These are phyloP conservation scores for Pestalotiopsis sp. DNA, from an alignment of 2,329 filamentous ascomycete species.

Conservation along the genomic window DNA sequence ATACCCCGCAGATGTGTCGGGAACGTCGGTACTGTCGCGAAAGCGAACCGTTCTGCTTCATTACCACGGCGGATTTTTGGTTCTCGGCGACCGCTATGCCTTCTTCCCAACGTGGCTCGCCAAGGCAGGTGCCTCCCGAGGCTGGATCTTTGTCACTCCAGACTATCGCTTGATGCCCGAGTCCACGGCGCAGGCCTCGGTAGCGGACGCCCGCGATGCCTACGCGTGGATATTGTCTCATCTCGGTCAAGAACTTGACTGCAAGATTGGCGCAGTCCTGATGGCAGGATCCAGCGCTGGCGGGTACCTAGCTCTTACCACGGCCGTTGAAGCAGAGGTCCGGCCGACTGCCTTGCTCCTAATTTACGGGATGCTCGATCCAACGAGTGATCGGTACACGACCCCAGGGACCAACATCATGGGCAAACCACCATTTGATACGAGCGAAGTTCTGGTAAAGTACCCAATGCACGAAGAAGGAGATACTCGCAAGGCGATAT, in stretches of 20 bases:
- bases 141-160: constrained; percentile 14
- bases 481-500: constrained; percentile 11
- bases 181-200: constrained; percentile 10
- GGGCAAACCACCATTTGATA: constrained; percentile 2
- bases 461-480: constrained; percentile 5
- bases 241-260: not conserved
- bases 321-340: not conserved
- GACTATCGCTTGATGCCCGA: constrained; percentile 17
- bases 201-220: constrained; percentile 13
- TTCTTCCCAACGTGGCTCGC: constrained; percentile 15
- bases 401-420: constrained; percentile 14
- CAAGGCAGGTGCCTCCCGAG: constrained; percentile 6
- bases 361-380: constrained; percentile 14
- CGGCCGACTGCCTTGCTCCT: constrained; percentile 9
- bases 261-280: constrained; percentile 4
- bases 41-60: constrained; percentile 4
- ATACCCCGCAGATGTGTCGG: not conserved
- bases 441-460: not conserved
- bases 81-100: constrained; percentile 14
- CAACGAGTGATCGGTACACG: constrained; percentile 9
- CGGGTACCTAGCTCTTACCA: constrained; percentile 13
- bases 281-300: constrained; percentile 16
- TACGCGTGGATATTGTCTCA: constrained; percentile 12
- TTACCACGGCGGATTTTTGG: constrained; percentile 7
- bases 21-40: not conserved